A percentile compares a stretch with the other conserved stretches of the same genome.
These are phyloP conservation scores for Ogataea glucozyma DNA, from an alignment of 805 yeast genomes.

Conservation along the genomic window DNA sequence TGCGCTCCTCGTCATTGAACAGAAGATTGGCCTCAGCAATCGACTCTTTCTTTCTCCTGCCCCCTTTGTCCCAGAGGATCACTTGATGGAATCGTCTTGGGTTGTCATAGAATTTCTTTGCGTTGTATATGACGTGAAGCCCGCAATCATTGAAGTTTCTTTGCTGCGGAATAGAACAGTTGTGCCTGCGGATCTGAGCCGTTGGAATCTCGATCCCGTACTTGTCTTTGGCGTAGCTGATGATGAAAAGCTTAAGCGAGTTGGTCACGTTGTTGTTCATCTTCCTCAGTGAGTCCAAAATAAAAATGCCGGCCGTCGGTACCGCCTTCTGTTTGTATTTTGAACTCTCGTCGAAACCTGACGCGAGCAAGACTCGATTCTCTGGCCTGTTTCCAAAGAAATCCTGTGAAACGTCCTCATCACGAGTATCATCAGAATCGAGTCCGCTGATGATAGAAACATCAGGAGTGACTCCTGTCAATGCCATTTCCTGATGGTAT, in stretches of 20 bases:
- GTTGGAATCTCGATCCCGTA: conserved; percentile 48
- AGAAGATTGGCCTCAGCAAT: conserved; percentile 18
- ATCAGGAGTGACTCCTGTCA: neutral
- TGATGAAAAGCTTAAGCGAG: conserved; percentile 60
- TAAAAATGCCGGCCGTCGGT: conserved; percentile 45
- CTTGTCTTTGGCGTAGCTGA: conserved; percentile 69
- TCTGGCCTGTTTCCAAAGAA: neutral
- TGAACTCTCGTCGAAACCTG: conserved; percentile 6
- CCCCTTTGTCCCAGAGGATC: conserved; percentile 21
- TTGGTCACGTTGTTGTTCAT: conserved; percentile 51
- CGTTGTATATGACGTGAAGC: conserved; percentile 79
- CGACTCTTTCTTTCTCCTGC: conserved; percentile 14
- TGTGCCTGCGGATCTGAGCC: conserved; percentile 40
- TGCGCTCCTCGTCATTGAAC: conserved; percentile 31
- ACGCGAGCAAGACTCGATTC: neutral
- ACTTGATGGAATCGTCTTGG: conserved; percentile 42
- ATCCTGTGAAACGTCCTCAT: neutral
- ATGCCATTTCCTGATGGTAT: conserved; percentile 4
- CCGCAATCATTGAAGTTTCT: conserved; percentile 94
- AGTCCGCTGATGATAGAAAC: neutral
- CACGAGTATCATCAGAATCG: neutral
- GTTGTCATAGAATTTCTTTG: conserved; percentile 54
- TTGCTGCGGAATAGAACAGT: conserved; percentile 69
- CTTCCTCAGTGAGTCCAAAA: conserved; percentile 76
- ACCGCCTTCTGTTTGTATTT: conserved; percentile 10